Evolutionary conservation across 371 early-diverging fungal species (phyloP), one percentile per base, ranked within the genome.

Genomic region (Dichotomocladium elegans): DNA sequence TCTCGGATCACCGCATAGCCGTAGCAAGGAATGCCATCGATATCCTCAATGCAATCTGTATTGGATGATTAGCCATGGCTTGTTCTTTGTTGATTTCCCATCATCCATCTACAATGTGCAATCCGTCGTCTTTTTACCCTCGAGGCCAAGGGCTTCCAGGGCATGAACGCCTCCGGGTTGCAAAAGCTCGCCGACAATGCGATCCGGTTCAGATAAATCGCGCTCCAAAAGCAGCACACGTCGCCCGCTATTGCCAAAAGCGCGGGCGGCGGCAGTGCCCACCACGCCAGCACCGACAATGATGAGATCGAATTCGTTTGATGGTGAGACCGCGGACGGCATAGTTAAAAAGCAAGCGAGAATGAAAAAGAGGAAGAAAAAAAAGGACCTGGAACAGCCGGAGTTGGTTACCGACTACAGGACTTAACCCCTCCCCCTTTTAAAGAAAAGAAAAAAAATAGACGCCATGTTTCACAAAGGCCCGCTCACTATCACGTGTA

Each of bases 131-230:
- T 30, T 30, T 26, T 12, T 34, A 78, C 83, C 78, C 61, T 75
- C 77, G 28, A 96, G 70, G 3, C 93, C 94, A 6, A 96, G 74
- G 44, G 72, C 55, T 49, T 80, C 74, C 45, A 97, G 72, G 19
- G 93, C 93, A 52, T 85, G 70, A 47, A 88, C 80, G 48, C 98
- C 96, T 27, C 95, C 92, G 2, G 98, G 98, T 64, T 96, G 96
- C 75, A 97, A 73, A 42, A 96, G 71, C 66, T 97, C 98, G 30
- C 98, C 98, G 19, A 96, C 98, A 55, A 97, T 96, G 27, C 98
- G 85, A 70, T 96, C 95, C 1, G 96, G 96, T 63, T 95, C 90
- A 27, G 55, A 75, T 74, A 92, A 79, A 63, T 91, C 93, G 50
- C 95, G 77, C 63, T 97, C 98, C 72, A 84, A 40, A 19, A 94